phyloP scores from a whole-genome alignment of 1,284 basidiomycete species.

The Athelia psychrophila region DNA sequence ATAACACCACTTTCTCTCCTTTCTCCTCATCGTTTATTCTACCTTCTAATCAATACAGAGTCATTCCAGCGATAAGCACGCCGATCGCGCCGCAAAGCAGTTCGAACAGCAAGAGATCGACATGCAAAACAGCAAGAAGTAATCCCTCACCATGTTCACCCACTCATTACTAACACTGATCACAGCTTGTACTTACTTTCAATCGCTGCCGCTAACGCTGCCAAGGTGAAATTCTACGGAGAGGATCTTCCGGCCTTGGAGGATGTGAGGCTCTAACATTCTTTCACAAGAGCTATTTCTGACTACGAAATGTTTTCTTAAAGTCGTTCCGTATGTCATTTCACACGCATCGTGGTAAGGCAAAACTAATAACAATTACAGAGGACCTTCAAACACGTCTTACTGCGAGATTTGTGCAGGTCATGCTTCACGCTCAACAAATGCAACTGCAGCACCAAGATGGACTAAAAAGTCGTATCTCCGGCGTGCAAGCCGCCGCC shows the following conservation, averaged over 20 bases:
- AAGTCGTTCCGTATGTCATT: conserved; percentile 64
- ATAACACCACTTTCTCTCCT: conserved; percentile 3
- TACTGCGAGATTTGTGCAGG: conserved; percentile 47
- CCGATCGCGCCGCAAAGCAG: conserved; percentile 68
- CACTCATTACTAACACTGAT: conserved; percentile 2
- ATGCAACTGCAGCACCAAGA: conserved; percentile 60
- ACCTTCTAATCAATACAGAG: conserved; percentile 37
- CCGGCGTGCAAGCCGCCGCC: conserved; percentile 43
- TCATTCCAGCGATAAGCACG: conserved; percentile 64
- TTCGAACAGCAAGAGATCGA: conserved; percentile 71
- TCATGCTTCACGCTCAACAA: conserved; percentile 55
- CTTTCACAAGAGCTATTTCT: too few species aligned
- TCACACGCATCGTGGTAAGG: background rate
- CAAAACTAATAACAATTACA: conserved; percentile 22
- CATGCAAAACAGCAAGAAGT: conserved; percentile 84
- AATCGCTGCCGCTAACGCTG: conserved; percentile 62
- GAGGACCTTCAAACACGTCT: conserved; percentile 65
- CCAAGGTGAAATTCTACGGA: conserved; percentile 67
- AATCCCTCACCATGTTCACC: conserved; percentile 10
- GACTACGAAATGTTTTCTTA: too few species aligned
- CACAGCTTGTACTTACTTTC: conserved; percentile 69
- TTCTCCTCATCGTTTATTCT: conserved; percentile 2
- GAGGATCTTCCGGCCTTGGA: conserved; percentile 66
- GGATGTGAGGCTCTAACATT: conserved; percentile 52
- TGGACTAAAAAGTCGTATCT: conserved; percentile 45